Evolutionary conservation across 2,329 filamentous ascomycete genomes (phyloP), one percentile per base, ranked within the genome.

Genomic region (Penicillium griseofulvum): DNA sequence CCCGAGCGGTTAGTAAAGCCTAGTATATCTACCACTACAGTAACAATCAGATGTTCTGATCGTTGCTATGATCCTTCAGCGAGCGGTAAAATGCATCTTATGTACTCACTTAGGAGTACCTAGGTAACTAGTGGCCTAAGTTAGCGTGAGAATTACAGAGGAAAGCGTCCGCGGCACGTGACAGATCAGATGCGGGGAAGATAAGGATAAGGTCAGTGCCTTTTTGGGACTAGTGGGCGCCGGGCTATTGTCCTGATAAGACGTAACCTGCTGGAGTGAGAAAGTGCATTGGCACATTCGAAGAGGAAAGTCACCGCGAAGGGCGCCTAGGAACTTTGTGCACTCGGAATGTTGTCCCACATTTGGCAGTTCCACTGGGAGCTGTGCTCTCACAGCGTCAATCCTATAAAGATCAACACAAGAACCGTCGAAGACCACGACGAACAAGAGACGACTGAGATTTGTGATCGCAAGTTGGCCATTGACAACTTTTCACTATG

Each of bases 261-360:
- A 39, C 8, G 8, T 48, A 4, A 29, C 12, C 22, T 1, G 8
- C 28, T 31, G 28, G 26, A 24, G 17, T 44, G 28, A 44, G 37
- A 17, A 33, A 31, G 19, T 29, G 39, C 26, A n/a, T 36, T 14
- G 52, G 17, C 26, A 49, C 16, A 31, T 19, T 44, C 1, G 16
- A 46, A 46, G 11, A 55, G 48, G 58, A 43, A 58, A 26, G 53
- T 51, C 28, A 53, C 29, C 50, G 47, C 54, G 56, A 56, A 34
- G 34, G 19, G 17, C 38, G 19, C 49, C n/a, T 16, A 8, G 2
- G 9, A 6, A 24, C 4, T 33, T 16, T 29, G 16, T 17, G 8
- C 17, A 17, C n/a, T 38, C 28, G 26, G 8, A 19, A 46, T 33
- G 26, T 22, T 39, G 34, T 46, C 34, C 42, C 45, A 12, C 47